Percentiles rank a stretch among this genome's conserved stretches.
These are phyloP conservation scores for Penicillium steckii DNA, from an alignment of 495 filamentous ascomycete species.

Conservation along the genomic window DNA sequence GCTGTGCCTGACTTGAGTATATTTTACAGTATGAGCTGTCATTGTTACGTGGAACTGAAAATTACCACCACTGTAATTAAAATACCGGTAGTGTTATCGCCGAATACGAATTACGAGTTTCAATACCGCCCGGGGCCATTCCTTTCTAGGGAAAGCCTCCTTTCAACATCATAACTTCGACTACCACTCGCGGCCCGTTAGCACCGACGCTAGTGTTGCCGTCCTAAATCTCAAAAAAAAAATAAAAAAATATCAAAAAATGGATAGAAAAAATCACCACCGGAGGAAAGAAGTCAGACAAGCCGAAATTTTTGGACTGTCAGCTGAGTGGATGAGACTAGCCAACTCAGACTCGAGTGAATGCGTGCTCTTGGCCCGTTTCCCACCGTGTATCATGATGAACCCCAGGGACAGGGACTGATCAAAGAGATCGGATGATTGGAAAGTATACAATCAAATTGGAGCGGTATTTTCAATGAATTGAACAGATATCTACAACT, in stretches of 20 bases:
- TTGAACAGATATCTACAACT: neutral
- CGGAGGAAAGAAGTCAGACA: neutral
- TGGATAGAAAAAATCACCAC: neutral
- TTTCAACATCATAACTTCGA: constrained; percentile 1
- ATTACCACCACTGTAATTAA: neutral
- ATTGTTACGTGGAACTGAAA: neutral
- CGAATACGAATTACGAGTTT: neutral
- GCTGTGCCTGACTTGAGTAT: neutral
- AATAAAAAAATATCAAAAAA: neutral
- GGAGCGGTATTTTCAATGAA: neutral
- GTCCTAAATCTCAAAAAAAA: constrained; percentile 1
- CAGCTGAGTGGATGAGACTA: constrained; percentile 8
- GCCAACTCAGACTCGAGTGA: constrained; percentile 5
- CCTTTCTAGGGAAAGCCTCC: neutral
- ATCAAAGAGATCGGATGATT: neutral
- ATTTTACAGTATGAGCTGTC: neutral
- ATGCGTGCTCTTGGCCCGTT: constrained; percentile 4
- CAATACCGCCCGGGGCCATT: neutral
- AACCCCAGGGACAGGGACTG: neutral
- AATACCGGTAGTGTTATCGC: neutral
- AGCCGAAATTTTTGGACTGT: constrained; percentile 8
- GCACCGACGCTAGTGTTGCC: constrained; percentile 5
- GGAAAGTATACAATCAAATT: neutral
- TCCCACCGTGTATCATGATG: constrained; percentile 7
- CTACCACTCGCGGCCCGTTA: neutral